Conservation (phyloP, 495 filamentous ascomycete species). For the Daldinia caldariorum region DNA sequence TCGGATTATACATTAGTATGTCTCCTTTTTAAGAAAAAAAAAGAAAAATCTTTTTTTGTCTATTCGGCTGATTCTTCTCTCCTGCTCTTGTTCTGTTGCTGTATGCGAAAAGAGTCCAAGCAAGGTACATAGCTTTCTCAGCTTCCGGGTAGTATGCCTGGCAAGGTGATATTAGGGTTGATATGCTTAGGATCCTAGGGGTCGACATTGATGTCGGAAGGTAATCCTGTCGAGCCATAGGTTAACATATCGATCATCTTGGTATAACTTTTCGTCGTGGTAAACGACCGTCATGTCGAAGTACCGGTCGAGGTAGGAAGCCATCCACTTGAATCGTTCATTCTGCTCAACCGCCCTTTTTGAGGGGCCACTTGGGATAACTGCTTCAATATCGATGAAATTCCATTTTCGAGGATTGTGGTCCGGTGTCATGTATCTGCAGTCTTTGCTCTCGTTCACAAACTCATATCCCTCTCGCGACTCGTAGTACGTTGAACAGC, state of each 20-base stretch:
- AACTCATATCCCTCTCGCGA: constrained; percentile 45
- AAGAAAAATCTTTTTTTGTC: too few relatives aligned
- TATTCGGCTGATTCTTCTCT: too few relatives aligned
- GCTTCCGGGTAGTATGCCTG: too few relatives aligned
- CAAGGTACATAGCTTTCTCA: background rate
- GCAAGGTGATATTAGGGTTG: background rate
- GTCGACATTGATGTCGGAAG: constrained; percentile 36
- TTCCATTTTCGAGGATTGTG: constrained; percentile 41
- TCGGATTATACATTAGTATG: background rate
- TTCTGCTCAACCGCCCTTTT: constrained; percentile 24
- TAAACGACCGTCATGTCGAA: constrained; percentile 35
- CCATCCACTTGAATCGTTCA: constrained; percentile 46
- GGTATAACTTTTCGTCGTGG: constrained; percentile 27
- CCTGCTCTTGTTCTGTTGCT: background rate
- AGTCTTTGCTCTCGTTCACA: constrained; percentile 39
- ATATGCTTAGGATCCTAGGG: background rate
- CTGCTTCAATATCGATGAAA: constrained; percentile 43
- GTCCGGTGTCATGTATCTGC: constrained; percentile 29
- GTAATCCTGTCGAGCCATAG: constrained; percentile 37
- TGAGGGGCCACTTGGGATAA: constrained; percentile 30
- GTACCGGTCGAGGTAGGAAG: constrained; percentile 36
- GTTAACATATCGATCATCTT: background rate
- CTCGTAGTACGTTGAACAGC: constrained; percentile 40
- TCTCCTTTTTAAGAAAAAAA: background rate
- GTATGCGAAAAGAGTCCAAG: background rate